Evolutionary conservation across 352 stramenopile genomes (phyloP), one percentile per base, ranked within the genome.

Genomic region (Phytopythium cucurbitacearum): DNA sequence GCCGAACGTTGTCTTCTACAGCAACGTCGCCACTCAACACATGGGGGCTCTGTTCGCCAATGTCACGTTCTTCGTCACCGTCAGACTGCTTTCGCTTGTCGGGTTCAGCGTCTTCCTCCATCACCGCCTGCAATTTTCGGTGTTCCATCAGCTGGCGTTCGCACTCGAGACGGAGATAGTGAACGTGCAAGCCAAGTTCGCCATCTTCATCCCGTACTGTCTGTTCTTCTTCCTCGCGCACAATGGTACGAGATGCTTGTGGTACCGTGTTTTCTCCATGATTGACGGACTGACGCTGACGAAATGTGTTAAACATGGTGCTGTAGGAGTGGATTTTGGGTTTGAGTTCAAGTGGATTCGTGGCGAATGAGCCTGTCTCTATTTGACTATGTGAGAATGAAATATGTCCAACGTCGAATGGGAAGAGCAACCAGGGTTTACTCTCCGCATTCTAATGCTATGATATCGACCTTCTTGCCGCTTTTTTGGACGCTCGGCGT

Each of bases 171-270:
- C 38, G 4, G 56, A 62, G 5, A 54, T 46, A 3, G 43, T 53
- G 5, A 56, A 69, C 36, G 59, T 67, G 12, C 59, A 64, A 13
- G 57, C 56, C 34, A 67, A 66, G 34, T 59, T 69, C 16, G 48
- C 44, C 35, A 59, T 57, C 39, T 71, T 61, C 28, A 66, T 71
- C 36, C 47, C 64, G 15, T 59, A 64, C 6, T 59, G 59, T 21
- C 65, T 72, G 35, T 59, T 62, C 48, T 69, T 72, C 53, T 59
- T 69, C 43, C 64, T 73, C 21, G 16, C 59, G 4, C 64, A 73
- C 43, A 62, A 67, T 13, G 53, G 60, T 59, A 42, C 13, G 56
- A 28, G 2, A 28, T 28, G 21, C 21, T 28, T 28, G 21, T 28
- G 2, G 21, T 2, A 28, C 21, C 21, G 21, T 28, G 21, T 28